phyloP scores from a whole-genome alignment of 768 basidiomycete genomes.

The Amanita brunnescens region DNA sequence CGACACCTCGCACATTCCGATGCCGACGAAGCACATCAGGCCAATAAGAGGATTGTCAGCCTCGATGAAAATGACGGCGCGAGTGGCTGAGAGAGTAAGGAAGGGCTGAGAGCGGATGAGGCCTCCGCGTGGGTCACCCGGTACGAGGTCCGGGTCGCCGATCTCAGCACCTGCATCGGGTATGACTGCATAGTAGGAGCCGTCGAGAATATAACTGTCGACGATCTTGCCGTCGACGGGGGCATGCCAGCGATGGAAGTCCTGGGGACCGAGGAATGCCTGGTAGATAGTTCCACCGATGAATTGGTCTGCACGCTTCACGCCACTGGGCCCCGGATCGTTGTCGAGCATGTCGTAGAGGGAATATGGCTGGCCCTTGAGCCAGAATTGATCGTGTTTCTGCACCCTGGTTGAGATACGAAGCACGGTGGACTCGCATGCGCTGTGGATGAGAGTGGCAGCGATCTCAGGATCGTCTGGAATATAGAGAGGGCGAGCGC shows the following conservation, averaged over 20 bases:
- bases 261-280: slow-evolving; percentile 44
- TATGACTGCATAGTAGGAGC: slow-evolving; percentile 37
- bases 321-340: slow-evolving; percentile 15
- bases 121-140: slow-evolving; percentile 11
- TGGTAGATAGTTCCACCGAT: slow-evolving; percentile 47
- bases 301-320: slow-evolving; percentile 27
- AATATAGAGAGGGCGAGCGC: slow-evolving; percentile 29
- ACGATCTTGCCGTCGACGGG: slow-evolving; percentile 41
- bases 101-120: slow-evolving; percentile 27
- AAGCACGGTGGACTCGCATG: slow-evolving; percentile 48
- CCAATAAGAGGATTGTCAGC: slow-evolving; percentile 44
- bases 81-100: slow-evolving; percentile 36
- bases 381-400: slow-evolving; percentile 42
- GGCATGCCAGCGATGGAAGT: slow-evolving; percentile 58
- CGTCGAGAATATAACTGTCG: slow-evolving; percentile 36
- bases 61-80: slow-evolving; percentile 47
- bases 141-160: slow-evolving; percentile 3
- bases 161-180: slow-evolving; percentile 8
- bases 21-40: slow-evolving; percentile 45
- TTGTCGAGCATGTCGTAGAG: slow-evolving; percentile 44
- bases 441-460: slow-evolving; percentile 31
- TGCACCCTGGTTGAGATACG: slow-evolving; percentile 30
- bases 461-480: slow-evolving; percentile 11
- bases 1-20: slow-evolving; percentile 58
- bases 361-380: slow-evolving; percentile 56